These are phyloP conservation scores for Trichoderma citrinoviride DNA, from an alignment of 2,329 filamentous ascomycete genomes.

Conservation along the genomic window DNA sequence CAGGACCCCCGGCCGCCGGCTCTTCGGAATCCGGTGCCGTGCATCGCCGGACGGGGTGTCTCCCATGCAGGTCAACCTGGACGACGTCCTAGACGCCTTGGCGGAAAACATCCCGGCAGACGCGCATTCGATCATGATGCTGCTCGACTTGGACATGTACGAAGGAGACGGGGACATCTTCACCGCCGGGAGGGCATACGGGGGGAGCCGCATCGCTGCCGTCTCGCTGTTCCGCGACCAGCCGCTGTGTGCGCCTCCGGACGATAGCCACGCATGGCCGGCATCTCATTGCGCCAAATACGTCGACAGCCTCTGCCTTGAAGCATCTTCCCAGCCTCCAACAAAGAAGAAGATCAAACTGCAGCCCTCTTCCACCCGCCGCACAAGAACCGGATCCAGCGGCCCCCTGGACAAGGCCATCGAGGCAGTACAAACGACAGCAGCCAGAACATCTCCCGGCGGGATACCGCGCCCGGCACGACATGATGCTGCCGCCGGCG, in stretches of 20 bases:
- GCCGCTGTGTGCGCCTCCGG: conserved; percentile 42
- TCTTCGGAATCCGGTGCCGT: conserved; percentile 52
- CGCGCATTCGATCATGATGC: conserved; percentile 57
- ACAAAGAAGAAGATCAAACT: neutral
- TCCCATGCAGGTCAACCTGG: conserved; percentile 53
- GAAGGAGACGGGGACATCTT: conserved; percentile 66
- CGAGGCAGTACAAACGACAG: conserved; percentile 32
- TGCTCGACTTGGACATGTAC: conserved; percentile 62
- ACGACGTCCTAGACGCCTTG: conserved; percentile 59
- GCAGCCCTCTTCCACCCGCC: neutral
- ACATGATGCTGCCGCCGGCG: too few species aligned
- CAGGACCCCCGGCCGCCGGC: conserved; percentile 29
- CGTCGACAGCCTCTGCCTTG: conserved; percentile 40
- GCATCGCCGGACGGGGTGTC: conserved; percentile 47
- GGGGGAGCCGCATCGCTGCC: conserved; percentile 59
- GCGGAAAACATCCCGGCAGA: conserved; percentile 53
- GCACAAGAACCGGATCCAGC: neutral
- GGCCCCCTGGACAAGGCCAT: conserved; percentile 30
- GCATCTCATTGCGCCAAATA: conserved; percentile 58
- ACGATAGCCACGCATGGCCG: conserved; percentile 60
- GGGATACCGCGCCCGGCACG: neutral
- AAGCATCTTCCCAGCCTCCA: neutral
- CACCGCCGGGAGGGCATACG: conserved; percentile 64
- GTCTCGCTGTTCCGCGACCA: conserved; percentile 62
- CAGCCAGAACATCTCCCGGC: conserved; percentile 24